Percentiles rank a stretch among this genome's conserved stretches.
phyloP scores from a whole-genome alignment of 192 early-diverging fungal species.

The Powellomyces hirtus region DNA sequence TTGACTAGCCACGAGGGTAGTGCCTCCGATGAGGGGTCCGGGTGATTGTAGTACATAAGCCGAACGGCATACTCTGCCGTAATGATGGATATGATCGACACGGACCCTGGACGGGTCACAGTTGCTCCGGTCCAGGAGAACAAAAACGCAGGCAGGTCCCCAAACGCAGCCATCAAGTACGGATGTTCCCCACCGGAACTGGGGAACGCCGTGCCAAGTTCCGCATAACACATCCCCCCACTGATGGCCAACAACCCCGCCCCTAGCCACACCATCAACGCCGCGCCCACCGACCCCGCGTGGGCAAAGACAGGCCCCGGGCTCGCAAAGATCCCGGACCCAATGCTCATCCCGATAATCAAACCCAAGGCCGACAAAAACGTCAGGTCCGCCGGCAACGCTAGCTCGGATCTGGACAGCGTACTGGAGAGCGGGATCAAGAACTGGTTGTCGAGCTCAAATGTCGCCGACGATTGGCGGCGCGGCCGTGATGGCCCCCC shows the following conservation, averaged over 20 bases:
- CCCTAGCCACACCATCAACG: conserved; percentile 38
- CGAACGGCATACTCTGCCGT: conserved; percentile 75
- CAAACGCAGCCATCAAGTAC: conserved; percentile 78
- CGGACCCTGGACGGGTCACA: conserved; percentile 59
- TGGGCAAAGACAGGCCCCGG: conserved; percentile 52
- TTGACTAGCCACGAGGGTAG: conserved; percentile 37
- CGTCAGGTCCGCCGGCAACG: conserved; percentile 25
- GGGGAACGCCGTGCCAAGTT: conserved; percentile 85
- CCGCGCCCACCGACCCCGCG: conserved; percentile 33
- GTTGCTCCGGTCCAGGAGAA: conserved; percentile 72
- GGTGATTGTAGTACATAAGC: conserved; percentile 46
- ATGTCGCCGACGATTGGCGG: background rate
- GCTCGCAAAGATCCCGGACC: conserved; percentile 66
- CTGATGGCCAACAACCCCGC: conserved; percentile 59
- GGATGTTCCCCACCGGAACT: conserved; percentile 84
- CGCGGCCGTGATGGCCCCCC: background rate
- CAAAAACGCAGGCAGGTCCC: conserved; percentile 68
- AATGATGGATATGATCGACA: conserved; percentile 74
- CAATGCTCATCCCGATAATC: conserved; percentile 45
- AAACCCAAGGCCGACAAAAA: conserved; percentile 38
- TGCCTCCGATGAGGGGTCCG: background rate
- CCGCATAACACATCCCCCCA: conserved; percentile 85
- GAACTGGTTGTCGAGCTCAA: conserved; percentile 21
- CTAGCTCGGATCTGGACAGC: conserved; percentile 27
- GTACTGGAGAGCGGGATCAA: conserved; percentile 29